Conservation (phyloP, 2,329 filamentous ascomycete species). For the Xylariaceae sp. region DNA sequence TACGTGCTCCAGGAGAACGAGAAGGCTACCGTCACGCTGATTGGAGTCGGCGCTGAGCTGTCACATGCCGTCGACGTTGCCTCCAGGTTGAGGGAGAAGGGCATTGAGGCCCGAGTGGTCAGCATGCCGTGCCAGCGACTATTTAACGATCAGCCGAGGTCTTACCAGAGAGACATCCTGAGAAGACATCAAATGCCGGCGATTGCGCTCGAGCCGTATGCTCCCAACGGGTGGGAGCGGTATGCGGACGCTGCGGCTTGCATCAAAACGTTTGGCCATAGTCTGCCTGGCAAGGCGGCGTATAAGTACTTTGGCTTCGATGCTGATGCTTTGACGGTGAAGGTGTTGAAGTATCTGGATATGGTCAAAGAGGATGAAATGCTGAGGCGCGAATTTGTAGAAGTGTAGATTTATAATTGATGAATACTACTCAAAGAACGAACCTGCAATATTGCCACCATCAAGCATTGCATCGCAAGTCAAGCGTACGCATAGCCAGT, state of each 20-base stretch:
- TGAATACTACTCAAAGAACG: too few relatives aligned
- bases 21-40: constrained; percentile 33
- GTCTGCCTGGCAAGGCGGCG: constrained; percentile 47
- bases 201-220: constrained; percentile 60
- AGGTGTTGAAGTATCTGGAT: constrained; percentile 7
- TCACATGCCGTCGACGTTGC: constrained; percentile 39
- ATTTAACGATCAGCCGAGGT: constrained; percentile 37
- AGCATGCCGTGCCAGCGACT: constrained; percentile 42
- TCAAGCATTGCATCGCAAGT: too few relatives aligned
- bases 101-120: constrained; percentile 35
- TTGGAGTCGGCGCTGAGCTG: constrained; percentile 34
- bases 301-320: constrained; percentile 56
- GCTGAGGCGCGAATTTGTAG: constrained; percentile 9
- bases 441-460: too few relatives aligned
- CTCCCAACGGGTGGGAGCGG: constrained; percentile 54
- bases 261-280: constrained; percentile 53
- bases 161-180: constrained; percentile 43
- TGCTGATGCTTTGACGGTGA: constrained; percentile 11
- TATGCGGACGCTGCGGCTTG: constrained; percentile 54
- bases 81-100: constrained; percentile 30
- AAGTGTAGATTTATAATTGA: constrained; percentile 4
- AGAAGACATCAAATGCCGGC: constrained; percentile 39
- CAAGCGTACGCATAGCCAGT: too few relatives aligned
- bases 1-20: constrained; percentile 33
- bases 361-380: constrained; percentile 6